Conservation (phyloP, 2,329 filamentous ascomycete species). For the Macrophomina phaseolina region DNA sequence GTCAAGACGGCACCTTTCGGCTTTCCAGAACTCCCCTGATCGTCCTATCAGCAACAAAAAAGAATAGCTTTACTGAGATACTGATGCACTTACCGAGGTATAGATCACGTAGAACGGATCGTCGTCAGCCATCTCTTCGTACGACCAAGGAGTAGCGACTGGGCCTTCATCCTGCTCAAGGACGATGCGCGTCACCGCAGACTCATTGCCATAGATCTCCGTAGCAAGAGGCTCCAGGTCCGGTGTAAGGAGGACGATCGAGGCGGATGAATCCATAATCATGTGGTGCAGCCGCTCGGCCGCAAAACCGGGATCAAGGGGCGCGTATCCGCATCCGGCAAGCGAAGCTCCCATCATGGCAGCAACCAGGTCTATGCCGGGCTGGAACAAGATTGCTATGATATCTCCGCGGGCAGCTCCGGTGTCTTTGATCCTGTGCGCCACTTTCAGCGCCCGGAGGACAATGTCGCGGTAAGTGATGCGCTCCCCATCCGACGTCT, state of each 20-base stretch:
- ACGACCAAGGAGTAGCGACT: constrained; percentile 4
- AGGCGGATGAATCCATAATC: constrained; percentile 16
- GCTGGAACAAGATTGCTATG: constrained; percentile 32
- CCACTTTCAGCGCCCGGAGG: constrained; percentile 30
- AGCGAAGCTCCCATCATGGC: constrained; percentile 31
- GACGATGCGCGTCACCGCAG: constrained; percentile 1
- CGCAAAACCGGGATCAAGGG: constrained; percentile 34
- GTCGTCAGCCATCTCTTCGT: neutral
- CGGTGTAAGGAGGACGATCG: neutral
- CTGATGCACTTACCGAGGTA: constrained; percentile 10
- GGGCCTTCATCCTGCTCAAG: neutral
- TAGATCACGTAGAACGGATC: constrained; percentile 24
- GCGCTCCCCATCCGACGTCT: constrained; percentile 31
- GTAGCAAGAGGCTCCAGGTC: neutral
- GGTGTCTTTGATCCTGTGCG: constrained; percentile 26
- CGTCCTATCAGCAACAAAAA: neutral
- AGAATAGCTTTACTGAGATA: neutral
- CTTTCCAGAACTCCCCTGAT: constrained; percentile 23
- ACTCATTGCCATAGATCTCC: neutral
- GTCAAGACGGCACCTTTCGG: constrained; percentile 21
- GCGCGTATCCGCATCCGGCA: constrained; percentile 29
- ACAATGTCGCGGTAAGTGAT: constrained; percentile 32
- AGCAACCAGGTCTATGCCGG: constrained; percentile 32
- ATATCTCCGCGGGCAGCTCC: constrained; percentile 28
- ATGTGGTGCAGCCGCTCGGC: constrained; percentile 33